Evolutionary conservation across 495 filamentous ascomycete genomes (phyloP).

Genomic region (Friedmanniomyces simplex): DNA sequence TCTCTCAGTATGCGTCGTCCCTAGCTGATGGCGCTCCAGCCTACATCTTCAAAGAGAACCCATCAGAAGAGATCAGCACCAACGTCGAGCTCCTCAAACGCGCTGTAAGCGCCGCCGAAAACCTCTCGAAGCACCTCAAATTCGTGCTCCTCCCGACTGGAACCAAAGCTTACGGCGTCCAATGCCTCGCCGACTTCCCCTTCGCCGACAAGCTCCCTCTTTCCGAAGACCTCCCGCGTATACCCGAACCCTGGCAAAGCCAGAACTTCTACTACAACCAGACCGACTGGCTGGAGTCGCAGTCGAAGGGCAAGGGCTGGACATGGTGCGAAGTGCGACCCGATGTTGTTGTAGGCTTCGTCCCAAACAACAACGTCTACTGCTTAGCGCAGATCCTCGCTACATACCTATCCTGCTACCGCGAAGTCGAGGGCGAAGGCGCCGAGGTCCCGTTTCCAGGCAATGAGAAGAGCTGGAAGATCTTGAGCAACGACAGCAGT

Average conservation of each 20-base stretch:
- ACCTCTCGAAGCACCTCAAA: constrained; percentile 33
- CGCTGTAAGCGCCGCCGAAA: constrained; percentile 32
- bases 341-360: constrained; percentile 30
- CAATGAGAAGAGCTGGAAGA: constrained; percentile 24
- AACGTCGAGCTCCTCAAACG: constrained; percentile 35
- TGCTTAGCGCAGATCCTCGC: constrained; percentile 28
- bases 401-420: constrained; percentile 23
- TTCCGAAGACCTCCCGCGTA: constrained; percentile 28
- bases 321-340: constrained; percentile 28
- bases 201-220: constrained; percentile 29
- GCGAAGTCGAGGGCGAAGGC: constrained; percentile 22
- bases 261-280: constrained; percentile 35
- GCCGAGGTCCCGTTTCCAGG: constrained; percentile 26
- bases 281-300: constrained; percentile 24
- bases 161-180: constrained; percentile 23
- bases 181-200: constrained; percentile 30
- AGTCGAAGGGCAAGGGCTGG: constrained; percentile 27
- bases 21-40: constrained; percentile 6
- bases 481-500: constrained; percentile 24
- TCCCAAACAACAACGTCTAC: constrained; percentile 31
- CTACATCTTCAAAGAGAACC: constrained; percentile 27
- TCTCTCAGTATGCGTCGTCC: not conserved
- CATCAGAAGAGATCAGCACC: constrained; percentile 25
- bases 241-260: constrained; percentile 29
- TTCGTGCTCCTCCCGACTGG: constrained; percentile 34